These are phyloP conservation scores for Rhizomucor miehei DNA, from an alignment of 371 early-diverging fungal species.

Conservation along the genomic window DNA sequence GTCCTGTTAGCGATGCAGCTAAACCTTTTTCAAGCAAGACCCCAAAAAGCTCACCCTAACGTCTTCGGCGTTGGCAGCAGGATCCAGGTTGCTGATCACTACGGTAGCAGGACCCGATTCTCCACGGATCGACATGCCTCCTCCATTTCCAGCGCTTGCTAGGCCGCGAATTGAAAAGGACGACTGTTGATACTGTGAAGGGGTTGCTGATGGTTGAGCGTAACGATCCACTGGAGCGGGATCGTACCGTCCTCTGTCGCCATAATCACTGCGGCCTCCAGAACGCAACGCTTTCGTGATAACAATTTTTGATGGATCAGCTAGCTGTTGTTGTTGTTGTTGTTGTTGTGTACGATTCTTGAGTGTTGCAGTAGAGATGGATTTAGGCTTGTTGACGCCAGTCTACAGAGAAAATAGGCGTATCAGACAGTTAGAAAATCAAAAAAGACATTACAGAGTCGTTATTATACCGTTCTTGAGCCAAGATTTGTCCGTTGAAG, in stretches of 20 bases:
- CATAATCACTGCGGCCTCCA: too few species aligned
- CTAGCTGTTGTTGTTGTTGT: background rate
- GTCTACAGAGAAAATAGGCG: background rate
- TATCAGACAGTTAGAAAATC: background rate
- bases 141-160: background rate
- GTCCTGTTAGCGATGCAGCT: background rate
- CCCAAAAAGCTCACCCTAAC: conserved; percentile 35
- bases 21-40: background rate
- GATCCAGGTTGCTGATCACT: conserved; percentile 56
- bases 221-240: background rate
- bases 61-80: conserved; percentile 54
- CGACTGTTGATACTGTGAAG: background rate
- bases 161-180: background rate
- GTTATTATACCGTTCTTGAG: background rate
- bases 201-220: background rate
- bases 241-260: background rate
- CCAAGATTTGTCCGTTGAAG: background rate
- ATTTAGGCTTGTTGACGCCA: background rate
- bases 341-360: background rate
- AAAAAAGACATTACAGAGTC: background rate
- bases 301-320: background rate
- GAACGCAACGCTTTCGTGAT: background rate
- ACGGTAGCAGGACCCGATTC: conserved; percentile 52
- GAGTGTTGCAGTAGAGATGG: background rate
- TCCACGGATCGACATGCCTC: conserved; percentile 42